A percentile compares a stretch with the other conserved stretches of the same genome.
Evolutionary conservation across 1,284 basidiomycete genomes (phyloP).

Genomic region (Rhodotorula sp.): DNA sequence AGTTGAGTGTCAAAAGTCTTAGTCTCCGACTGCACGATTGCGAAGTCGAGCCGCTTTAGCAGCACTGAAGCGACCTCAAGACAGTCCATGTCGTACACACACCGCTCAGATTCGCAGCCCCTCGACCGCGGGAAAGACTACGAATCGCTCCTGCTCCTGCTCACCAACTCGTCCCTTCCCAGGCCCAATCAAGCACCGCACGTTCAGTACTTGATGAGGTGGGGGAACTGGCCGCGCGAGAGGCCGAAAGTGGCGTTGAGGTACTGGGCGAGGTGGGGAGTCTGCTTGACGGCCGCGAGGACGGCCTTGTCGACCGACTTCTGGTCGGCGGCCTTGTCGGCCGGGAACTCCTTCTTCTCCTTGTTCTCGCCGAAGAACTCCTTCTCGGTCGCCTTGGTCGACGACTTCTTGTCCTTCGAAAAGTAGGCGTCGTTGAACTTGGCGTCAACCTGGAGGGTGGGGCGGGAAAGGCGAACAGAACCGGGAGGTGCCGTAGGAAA

Average conservation of each 20-base stretch:
- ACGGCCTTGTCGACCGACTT: conserved; percentile 85
- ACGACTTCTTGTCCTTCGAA: conserved; percentile 72
- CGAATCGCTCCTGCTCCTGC: too few relatives aligned
- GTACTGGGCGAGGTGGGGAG: conserved; percentile 76
- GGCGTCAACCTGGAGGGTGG: conserved; percentile 35
- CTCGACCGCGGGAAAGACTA: too few relatives aligned
- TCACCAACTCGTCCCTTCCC: not conserved
- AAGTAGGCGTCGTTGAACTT: conserved; percentile 97
- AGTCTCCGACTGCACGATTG: too few relatives aligned
- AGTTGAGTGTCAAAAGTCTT: too few relatives aligned
- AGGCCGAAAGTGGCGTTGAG: conserved; percentile 90
- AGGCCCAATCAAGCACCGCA: not conserved
- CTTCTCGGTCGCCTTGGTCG: conserved; percentile 76
- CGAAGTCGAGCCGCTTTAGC: too few relatives aligned
- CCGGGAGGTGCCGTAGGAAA: too few relatives aligned
- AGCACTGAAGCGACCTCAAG: too few relatives aligned
- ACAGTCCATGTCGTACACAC: too few relatives aligned
- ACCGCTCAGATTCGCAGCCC: too few relatives aligned
- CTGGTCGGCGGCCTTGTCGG: conserved; percentile 87
- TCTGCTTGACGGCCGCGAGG: conserved; percentile 85
- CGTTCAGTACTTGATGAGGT: conserved; percentile 69
- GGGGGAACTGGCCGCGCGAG: conserved; percentile 88
- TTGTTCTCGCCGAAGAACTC: conserved; percentile 88
- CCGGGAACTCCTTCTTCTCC: conserved; percentile 84
- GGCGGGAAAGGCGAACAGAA: not conserved